Percentiles rank a stretch among this genome's conserved stretches.
phyloP scores from a whole-genome alignment of 164 flowering plant species.

The Protea cynaroides region DNA sequence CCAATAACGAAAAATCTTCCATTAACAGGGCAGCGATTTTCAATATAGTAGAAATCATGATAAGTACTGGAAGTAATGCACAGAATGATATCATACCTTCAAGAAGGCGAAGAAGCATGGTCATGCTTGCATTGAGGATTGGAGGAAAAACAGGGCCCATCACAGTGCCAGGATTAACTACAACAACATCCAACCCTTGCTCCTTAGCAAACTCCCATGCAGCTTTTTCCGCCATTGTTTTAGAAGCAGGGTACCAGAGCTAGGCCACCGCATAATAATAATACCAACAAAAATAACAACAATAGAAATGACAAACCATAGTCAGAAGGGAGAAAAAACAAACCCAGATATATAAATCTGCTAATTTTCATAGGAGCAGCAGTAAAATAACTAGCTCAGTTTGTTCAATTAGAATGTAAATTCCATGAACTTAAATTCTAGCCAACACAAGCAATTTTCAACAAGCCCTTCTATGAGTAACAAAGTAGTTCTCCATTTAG shows the following conservation, averaged over 20 bases:
- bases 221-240: constrained; percentile 82
- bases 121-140: constrained; percentile 72
- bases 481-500: no score
- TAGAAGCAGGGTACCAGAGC: constrained; percentile 88
- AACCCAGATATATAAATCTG: no score
- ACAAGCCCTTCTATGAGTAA: no score
- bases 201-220: constrained; percentile 85
- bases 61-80: neutral
- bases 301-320: no score
- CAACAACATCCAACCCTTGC: constrained; percentile 68
- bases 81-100: constrained; percentile 42
- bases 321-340: no score
- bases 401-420: no score
- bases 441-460: no score
- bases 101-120: constrained; percentile 63
- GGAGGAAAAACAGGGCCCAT: constrained; percentile 90
- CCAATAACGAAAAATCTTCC: neutral
- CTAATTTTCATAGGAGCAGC: no score
- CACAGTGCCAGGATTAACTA: constrained; percentile 80
- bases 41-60: neutral
- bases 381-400: no score
- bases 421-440: neutral
- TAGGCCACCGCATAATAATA: constrained; percentile 18
- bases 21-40: neutral
- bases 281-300: neutral